Percentiles rank a stretch among this genome's conserved stretches.
These are phyloP conservation scores for Fragilaria crotonensis DNA, from an alignment of 108 stramenopile genomes.

Conservation along the genomic window DNA sequence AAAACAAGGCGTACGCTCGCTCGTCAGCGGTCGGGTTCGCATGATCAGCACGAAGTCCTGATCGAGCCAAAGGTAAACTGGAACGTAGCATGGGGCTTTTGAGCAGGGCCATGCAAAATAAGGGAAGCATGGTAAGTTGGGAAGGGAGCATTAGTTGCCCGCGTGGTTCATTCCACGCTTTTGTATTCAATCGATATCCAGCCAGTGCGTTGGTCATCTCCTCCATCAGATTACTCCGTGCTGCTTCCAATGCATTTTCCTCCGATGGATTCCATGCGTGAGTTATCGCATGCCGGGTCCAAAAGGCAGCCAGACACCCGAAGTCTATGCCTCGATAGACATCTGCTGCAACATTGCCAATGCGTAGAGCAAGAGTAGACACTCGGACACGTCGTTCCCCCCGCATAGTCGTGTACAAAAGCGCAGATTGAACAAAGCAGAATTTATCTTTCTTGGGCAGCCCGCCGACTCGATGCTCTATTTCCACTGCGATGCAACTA, in stretches of 20 bases:
- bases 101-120: constrained; percentile 66
- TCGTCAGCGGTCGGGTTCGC: constrained; percentile 69
- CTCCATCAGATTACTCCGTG: constrained; percentile 39
- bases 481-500: constrained; percentile 50
- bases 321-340: constrained; percentile 58
- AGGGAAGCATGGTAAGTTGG: constrained; percentile 77
- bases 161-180: constrained; percentile 39
- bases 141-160: constrained; percentile 89
- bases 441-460: constrained; percentile 31
- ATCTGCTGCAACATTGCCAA: constrained; percentile 25
- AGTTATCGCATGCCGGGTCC: constrained; percentile 41
- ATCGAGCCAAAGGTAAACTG: constrained; percentile 16
- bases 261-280: constrained; percentile 13
- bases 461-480: constrained; percentile 76
- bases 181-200: constrained; percentile 64
- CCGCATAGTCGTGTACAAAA: constrained; percentile 62
- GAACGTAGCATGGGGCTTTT: constrained; percentile 63
- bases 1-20: constrained; percentile 51
- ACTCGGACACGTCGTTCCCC: constrained; percentile 69
- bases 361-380: constrained; percentile 65
- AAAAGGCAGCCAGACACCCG: constrained; percentile 38
- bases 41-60: constrained; percentile 10
- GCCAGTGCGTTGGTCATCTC: constrained; percentile 55
- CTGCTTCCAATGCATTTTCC: constrained; percentile 9
- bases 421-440: constrained; percentile 70